Conservation (phyloP, 2,329 filamentous ascomycete species). For the Trichoderma arundinaceum region DNA sequence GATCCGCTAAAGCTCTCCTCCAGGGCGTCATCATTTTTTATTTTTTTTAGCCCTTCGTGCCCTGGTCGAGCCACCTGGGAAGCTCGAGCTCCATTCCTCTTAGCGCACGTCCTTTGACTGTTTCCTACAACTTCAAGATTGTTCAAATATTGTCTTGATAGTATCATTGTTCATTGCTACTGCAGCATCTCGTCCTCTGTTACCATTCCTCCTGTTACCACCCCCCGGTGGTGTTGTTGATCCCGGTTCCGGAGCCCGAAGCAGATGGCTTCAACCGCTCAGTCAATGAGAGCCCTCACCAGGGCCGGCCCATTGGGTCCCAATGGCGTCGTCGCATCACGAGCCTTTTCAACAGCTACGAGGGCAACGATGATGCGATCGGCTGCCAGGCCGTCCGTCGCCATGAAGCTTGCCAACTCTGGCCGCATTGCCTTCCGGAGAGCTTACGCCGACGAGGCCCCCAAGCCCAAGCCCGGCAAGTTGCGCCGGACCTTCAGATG, state of each 20-base stretch:
- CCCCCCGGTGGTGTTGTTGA: constrained; percentile 13
- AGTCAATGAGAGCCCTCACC: constrained; percentile 49
- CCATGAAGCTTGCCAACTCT: constrained; percentile 45
- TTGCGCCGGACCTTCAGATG: constrained; percentile 75
- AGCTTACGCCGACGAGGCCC: constrained; percentile 58
- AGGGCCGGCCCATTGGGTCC: constrained; percentile 42
- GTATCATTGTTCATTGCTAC: not conserved
- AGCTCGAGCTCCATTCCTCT: constrained; percentile 25
- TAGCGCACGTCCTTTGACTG: constrained; percentile 11
- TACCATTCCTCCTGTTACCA: not conserved
- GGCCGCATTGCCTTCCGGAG: constrained; percentile 51
- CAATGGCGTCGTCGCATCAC: constrained; percentile 41
- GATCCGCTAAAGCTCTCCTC: constrained; percentile 20
- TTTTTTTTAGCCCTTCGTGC: constrained; percentile 28
- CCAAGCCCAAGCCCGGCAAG: constrained; percentile 59
- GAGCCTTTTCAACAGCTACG: constrained; percentile 45
- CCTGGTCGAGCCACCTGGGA: constrained; percentile 19
- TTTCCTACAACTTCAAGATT: constrained; percentile 9
- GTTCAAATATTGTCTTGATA: not conserved
- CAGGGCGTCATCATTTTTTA: constrained; percentile 28
- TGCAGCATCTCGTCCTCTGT: not conserved
- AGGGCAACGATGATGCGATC: constrained; percentile 35
- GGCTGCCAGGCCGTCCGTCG: constrained; percentile 41
- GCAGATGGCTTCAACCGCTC: constrained; percentile 54
- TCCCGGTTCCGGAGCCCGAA: constrained; percentile 25